phyloP scores from a whole-genome alignment of 148 eudicot species.

The Simmondsia chinensis region DNA sequence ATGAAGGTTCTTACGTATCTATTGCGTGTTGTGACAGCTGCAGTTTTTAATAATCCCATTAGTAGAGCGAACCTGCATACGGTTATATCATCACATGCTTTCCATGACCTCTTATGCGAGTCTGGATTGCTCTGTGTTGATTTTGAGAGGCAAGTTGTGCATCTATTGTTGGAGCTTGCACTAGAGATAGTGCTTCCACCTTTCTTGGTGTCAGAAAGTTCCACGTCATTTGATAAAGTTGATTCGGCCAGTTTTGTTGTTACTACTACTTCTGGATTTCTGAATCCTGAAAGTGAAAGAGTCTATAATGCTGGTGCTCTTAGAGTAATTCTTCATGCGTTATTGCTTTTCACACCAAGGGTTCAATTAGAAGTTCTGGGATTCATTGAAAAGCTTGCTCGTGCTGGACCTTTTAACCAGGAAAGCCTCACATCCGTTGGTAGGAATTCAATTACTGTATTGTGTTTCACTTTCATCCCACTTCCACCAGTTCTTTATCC shows the following conservation, averaged over 20 bases:
- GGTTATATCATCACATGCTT: slow-evolving; percentile 65
- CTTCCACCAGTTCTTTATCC: no score
- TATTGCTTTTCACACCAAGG: slow-evolving; percentile 97
- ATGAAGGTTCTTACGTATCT: slow-evolving; percentile 69
- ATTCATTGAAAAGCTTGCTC: slow-evolving; percentile 82
- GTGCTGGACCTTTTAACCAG: slow-evolving; percentile 82
- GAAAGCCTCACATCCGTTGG: slow-evolving; percentile 95
- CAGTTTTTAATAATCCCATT: slow-evolving; percentile 64
- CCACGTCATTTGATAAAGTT: slow-evolving; percentile 17
- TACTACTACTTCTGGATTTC: slow-evolving; percentile 52
- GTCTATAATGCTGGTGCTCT: slow-evolving; percentile 90
- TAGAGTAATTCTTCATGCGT: slow-evolving; percentile 69
- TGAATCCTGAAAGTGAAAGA: slow-evolving; percentile 60
- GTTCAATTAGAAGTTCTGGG: slow-evolving; percentile 82
- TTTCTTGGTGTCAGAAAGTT: slow-evolving; percentile 45
- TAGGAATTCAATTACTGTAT: slow-evolving; percentile 20
- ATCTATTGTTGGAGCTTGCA: slow-evolving; percentile 85
- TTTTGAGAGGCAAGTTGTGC: slow-evolving; percentile 88
- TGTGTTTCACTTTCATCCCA: slow-evolving; percentile 4
- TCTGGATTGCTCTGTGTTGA: slow-evolving; percentile 84
- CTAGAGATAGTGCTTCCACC: slow-evolving; percentile 88
- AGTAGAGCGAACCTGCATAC: slow-evolving; percentile 69
- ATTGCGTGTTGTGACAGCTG: slow-evolving; percentile 81
- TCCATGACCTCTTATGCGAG: slow-evolving; percentile 81
- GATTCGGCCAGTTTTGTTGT: slow-evolving; percentile 55